Evolutionary conservation across 352 stramenopile genomes (phyloP).

Genomic region (Thalassiosira oceanica): DNA sequence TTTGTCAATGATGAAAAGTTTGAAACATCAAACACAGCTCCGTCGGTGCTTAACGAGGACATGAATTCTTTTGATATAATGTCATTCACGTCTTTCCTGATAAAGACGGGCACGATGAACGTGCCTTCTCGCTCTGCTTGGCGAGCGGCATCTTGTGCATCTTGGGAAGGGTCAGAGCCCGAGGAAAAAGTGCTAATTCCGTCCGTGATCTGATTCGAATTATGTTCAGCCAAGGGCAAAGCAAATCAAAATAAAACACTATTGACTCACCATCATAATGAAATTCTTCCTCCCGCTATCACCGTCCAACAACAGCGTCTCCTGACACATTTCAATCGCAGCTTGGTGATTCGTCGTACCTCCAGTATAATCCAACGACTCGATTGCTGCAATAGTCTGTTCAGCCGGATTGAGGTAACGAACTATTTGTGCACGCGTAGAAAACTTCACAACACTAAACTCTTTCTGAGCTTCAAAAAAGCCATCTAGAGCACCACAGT

Average conservation of each 20-base stretch:
- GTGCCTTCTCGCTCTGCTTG: conserved; percentile 18
- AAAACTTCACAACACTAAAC: conserved; percentile 30
- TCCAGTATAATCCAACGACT: conserved; percentile 24
- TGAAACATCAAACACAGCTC: conserved; percentile 24
- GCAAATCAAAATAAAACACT: no score
- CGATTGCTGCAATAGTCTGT: background rate
- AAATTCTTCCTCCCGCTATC: conserved; percentile 22
- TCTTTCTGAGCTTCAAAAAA: conserved; percentile 3
- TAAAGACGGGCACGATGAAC: conserved; percentile 36
- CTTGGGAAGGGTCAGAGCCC: background rate
- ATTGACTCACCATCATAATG: conserved; percentile 33
- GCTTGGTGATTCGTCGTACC: conserved; percentile 33
- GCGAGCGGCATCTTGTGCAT: conserved; percentile 11
- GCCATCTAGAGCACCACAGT: conserved; percentile 9
- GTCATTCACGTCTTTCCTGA: conserved; percentile 3
- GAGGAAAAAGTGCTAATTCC: conserved; percentile 15
- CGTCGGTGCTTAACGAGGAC: conserved; percentile 31
- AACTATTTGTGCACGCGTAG: conserved; percentile 17
- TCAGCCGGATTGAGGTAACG: conserved; percentile 3
- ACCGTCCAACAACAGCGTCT: conserved; percentile 2
- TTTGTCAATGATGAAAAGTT: conserved; percentile 28
- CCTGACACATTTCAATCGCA: conserved; percentile 24
- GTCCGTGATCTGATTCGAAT: no score
- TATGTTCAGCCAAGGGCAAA: no score
- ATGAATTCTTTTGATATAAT: conserved; percentile 15